phyloP scores from a whole-genome alignment of 2,329 filamentous ascomycete genomes.

The Ceratocystis ficicola region DNA sequence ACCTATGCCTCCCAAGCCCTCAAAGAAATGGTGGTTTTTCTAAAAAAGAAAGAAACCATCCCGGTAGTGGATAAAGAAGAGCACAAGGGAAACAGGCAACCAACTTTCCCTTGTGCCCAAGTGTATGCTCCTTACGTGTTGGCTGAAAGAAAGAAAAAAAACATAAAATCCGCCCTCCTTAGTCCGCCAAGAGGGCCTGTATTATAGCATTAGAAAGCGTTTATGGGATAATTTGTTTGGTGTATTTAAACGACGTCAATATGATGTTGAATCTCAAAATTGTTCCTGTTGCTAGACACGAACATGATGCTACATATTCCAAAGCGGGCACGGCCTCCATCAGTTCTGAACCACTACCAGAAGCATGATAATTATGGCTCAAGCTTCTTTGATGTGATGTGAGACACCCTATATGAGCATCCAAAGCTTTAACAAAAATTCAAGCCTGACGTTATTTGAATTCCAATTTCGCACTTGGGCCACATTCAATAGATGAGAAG shows the following conservation, averaged over 20 bases:
- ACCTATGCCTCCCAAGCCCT: conserved; percentile 24
- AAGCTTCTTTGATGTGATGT: not conserved
- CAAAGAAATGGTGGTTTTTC: conserved; percentile 23
- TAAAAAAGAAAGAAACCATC: conserved; percentile 1
- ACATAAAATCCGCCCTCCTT: conserved; percentile 1
- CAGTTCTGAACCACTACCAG: not conserved
- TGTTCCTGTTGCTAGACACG: not conserved
- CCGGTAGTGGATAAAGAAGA: not conserved
- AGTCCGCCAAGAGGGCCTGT: conserved; percentile 24
- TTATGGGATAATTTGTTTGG: conserved; percentile 27
- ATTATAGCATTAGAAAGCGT: conserved; percentile 36
- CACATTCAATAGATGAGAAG: not conserved
- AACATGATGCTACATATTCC: not conserved
- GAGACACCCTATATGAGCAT: not conserved
- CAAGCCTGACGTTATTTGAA: not conserved
- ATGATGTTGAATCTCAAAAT: not conserved
- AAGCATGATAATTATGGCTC: not conserved
- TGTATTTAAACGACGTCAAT: conserved; percentile 24
- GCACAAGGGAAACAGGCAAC: not conserved
- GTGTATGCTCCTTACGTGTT: not conserved
- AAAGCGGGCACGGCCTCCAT: not conserved
- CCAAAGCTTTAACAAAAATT: not conserved
- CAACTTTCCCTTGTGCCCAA: not conserved
- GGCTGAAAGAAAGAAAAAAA: not conserved
- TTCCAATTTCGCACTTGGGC: not conserved